Conservation (phyloP, 2,329 filamentous ascomycete species). For the Rugonectria rugulosa region DNA sequence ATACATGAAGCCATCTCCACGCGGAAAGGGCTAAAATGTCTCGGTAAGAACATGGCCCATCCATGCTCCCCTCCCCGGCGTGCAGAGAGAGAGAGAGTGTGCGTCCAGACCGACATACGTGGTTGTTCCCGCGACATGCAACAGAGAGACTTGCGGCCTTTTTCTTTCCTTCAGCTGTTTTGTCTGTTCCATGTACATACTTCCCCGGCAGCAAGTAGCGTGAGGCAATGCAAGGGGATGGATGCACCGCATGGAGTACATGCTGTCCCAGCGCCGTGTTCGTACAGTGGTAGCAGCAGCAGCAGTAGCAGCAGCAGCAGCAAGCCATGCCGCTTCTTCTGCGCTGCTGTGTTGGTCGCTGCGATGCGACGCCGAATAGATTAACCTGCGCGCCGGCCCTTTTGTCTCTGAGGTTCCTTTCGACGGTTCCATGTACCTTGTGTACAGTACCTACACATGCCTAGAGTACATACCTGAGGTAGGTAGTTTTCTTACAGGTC, state of each 20-base stretch:
- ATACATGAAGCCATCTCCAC: not conserved
- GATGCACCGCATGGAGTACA: no score
- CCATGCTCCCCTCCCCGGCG: not conserved
- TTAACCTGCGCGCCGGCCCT: no score
- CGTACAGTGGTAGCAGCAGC: not conserved
- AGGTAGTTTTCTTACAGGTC: no score
- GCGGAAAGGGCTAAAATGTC: not conserved
- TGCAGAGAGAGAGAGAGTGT: constrained; percentile 9
- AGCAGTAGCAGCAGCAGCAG: not conserved
- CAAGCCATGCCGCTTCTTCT: not conserved
- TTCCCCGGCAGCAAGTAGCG: not conserved
- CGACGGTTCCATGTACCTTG: no score
- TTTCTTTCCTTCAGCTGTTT: not conserved
- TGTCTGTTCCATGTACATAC: not conserved
- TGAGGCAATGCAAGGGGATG: not conserved
- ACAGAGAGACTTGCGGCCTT: not conserved
- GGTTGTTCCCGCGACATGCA: constrained; percentile 24
- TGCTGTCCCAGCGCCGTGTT: no score
- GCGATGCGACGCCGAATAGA: not conserved
- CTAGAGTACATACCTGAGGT: no score
- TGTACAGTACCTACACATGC: no score
- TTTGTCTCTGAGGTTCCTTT: no score
- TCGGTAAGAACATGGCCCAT: not conserved
- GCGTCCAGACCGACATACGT: constrained; percentile 32
- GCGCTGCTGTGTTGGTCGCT: not conserved